These are phyloP conservation scores for Theileria annulata DNA, from an alignment of 169 alveolate species.

Conservation along the genomic window DNA sequence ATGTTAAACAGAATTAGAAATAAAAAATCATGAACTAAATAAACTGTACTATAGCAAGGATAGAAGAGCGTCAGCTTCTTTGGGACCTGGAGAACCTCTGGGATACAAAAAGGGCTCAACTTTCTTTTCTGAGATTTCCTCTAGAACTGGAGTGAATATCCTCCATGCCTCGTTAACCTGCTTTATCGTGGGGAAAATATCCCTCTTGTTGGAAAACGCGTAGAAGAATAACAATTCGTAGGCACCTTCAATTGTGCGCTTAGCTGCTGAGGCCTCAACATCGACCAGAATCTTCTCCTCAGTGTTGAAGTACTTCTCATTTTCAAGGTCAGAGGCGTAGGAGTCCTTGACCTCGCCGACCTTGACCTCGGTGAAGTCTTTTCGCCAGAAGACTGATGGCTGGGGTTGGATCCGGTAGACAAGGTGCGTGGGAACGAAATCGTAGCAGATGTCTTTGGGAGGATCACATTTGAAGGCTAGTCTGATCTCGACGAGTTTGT, in stretches of 20 bases:
- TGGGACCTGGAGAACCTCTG: constrained; percentile 59
- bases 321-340: constrained; percentile 42
- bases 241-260: constrained; percentile 64
- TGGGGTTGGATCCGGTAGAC: constrained; percentile 60
- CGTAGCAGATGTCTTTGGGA: constrained; percentile 35
- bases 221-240: constrained; percentile 58
- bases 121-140: constrained; percentile 43
- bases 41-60: constrained; percentile 17
- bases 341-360: constrained; percentile 26
- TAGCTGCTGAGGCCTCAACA: constrained; percentile 59
- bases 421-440: constrained; percentile 45
- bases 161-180: constrained; percentile 68
- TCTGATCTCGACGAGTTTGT: constrained; percentile 46
- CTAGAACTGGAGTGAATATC: constrained; percentile 54
- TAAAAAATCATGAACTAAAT: not conserved
- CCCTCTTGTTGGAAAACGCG: constrained; percentile 58
- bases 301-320: constrained; percentile 34
- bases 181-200: constrained; percentile 57
- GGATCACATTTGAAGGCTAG: constrained; percentile 26
- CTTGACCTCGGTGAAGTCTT: constrained; percentile 25
- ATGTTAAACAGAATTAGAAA: not conserved
- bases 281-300: constrained; percentile 59
- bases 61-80: constrained; percentile 40
- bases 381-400: constrained; percentile 62
- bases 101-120: constrained; percentile 51